These are phyloP conservation scores for Diaporthe citriasiana DNA, from an alignment of 2,329 filamentous ascomycete genomes.

Conservation along the genomic window DNA sequence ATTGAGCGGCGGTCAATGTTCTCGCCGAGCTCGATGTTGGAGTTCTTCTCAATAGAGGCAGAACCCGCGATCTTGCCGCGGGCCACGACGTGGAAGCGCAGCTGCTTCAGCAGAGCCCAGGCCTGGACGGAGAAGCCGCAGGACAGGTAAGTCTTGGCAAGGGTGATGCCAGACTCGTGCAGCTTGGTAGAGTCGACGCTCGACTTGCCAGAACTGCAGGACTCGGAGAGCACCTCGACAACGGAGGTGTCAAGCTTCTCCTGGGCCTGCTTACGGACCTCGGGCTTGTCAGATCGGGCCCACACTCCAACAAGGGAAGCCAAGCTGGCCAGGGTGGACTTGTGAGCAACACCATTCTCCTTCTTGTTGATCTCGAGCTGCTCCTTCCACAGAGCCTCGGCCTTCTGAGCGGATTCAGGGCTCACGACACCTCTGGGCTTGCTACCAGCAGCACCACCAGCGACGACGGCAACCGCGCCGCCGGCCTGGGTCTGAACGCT, in stretches of 20 bases:
- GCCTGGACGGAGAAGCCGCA: slow-evolving; percentile 39
- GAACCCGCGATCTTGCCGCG: slow-evolving; percentile 41
- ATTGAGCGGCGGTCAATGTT: slow-evolving; percentile 43
- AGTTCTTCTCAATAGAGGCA: slow-evolving; percentile 36
- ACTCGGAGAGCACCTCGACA: slow-evolving; percentile 41
- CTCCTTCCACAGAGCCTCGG: slow-evolving; percentile 43
- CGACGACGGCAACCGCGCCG: slow-evolving; percentile 4
- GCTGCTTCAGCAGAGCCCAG: slow-evolving; percentile 43
- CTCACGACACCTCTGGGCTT: slow-evolving; percentile 33
- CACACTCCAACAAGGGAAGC: slow-evolving; percentile 42
- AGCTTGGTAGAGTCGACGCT: slow-evolving; percentile 42
- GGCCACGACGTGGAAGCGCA: slow-evolving; percentile 42
- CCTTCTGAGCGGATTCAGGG: slow-evolving; percentile 42
- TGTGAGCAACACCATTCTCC: slow-evolving; percentile 41
- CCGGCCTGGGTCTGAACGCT: slow-evolving; percentile 38
- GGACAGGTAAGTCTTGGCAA: slow-evolving; percentile 42
- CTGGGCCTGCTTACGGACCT: slow-evolving; percentile 43
- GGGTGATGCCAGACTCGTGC: slow-evolving; percentile 40
- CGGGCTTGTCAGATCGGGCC: slow-evolving; percentile 42
- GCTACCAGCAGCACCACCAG: slow-evolving; percentile 12
- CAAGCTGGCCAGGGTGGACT: slow-evolving; percentile 40
- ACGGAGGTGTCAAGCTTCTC: slow-evolving; percentile 42
- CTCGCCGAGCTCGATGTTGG: slow-evolving; percentile 38
- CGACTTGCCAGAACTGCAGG: slow-evolving; percentile 39
- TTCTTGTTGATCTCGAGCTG: slow-evolving; percentile 44